A percentile compares a stretch with the other conserved stretches of the same genome.
Evolutionary conservation across 805 yeast species (phyloP).

Genomic region (Lachancea cidri): DNA sequence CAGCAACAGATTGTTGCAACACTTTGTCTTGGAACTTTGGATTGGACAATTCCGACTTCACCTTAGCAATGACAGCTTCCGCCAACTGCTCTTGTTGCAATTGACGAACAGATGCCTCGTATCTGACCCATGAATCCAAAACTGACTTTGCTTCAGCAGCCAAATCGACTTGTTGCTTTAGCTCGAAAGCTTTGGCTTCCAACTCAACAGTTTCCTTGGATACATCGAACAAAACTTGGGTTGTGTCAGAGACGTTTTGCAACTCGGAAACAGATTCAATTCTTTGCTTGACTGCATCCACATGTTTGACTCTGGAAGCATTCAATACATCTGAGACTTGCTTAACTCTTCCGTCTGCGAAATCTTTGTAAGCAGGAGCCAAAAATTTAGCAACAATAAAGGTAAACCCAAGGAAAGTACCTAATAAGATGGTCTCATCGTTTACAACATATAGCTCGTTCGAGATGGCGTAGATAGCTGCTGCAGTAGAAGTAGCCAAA

Average conservation of each 20-base stretch:
- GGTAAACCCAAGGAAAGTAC: conserved; percentile 72
- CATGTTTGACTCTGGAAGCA: conserved; percentile 85
- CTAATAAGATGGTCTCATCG: conserved; percentile 85
- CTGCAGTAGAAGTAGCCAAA: conserved; percentile 92
- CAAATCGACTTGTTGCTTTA: conserved; percentile 84
- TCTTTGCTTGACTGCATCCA: conserved; percentile 88
- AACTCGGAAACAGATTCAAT: conserved; percentile 82
- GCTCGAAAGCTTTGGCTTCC: conserved; percentile 91
- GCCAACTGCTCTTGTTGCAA: conserved; percentile 91
- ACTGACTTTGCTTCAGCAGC: conserved; percentile 91
- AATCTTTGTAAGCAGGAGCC: conserved; percentile 92
- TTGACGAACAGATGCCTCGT: conserved; percentile 94
- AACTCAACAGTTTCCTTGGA: conserved; percentile 95
- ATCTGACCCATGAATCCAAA: conserved; percentile 98
- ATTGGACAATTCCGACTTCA: conserved; percentile 75
- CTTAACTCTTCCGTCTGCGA: conserved; percentile 83
- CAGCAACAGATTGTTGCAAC: conserved; percentile 85
- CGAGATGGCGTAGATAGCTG: conserved; percentile 88
- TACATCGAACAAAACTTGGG: conserved; percentile 85
- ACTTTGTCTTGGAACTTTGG: conserved; percentile 92
- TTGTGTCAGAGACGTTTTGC: conserved; percentile 86
- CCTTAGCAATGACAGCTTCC: conserved; percentile 79
- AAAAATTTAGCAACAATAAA: conserved; percentile 76
- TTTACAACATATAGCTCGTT: conserved; percentile 89
- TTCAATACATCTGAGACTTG: conserved; percentile 77